These are phyloP conservation scores for Coemansia sp. DNA, from an alignment of 192 early-diverging fungal species.

Conservation along the genomic window DNA sequence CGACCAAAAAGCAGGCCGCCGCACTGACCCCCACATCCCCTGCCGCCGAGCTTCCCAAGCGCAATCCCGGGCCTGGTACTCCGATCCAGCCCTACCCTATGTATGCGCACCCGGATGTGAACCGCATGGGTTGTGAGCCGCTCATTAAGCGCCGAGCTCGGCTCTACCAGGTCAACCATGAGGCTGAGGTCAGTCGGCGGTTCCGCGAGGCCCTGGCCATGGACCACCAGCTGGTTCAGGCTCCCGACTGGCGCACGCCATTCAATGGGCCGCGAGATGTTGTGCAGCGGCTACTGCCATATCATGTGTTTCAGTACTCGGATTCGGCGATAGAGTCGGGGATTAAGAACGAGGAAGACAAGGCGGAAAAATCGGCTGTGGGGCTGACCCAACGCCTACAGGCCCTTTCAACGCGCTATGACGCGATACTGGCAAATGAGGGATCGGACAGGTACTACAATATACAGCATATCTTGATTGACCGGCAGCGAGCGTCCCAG, in stretches of 20 bases:
- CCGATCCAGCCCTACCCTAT: not conserved
- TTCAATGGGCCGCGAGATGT: conserved; percentile 63
- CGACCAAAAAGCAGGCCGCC: not conserved
- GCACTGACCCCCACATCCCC: not conserved
- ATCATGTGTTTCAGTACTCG: conserved; percentile 73
- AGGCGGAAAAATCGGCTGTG: not conserved
- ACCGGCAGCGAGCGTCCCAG: conserved; percentile 11
- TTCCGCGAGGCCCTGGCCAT: conserved; percentile 53
- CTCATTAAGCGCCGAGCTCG: conserved; percentile 21
- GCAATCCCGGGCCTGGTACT: not conserved
- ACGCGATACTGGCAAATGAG: conserved; percentile 19
- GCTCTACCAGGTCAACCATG: conserved; percentile 20
- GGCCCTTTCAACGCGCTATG: conserved; percentile 17
- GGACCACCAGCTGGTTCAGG: conserved; percentile 53
- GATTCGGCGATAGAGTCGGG: conserved; percentile 28
- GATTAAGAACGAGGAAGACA: conserved; percentile 14
- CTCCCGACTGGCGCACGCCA: conserved; percentile 61
- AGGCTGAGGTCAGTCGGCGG: conserved; percentile 36
- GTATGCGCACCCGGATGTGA: conserved; percentile 27
- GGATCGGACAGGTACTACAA: conserved; percentile 21
- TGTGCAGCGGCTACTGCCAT: conserved; percentile 67
- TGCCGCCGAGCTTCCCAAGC: conserved; percentile 3
- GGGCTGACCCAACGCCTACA: conserved; percentile 7
- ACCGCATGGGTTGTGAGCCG: not conserved
- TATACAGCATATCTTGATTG: conserved; percentile 30